Evolutionary conservation across 2,329 filamentous ascomycete genomes (phyloP).

Genomic region (Penicillium brevicompactum): DNA sequence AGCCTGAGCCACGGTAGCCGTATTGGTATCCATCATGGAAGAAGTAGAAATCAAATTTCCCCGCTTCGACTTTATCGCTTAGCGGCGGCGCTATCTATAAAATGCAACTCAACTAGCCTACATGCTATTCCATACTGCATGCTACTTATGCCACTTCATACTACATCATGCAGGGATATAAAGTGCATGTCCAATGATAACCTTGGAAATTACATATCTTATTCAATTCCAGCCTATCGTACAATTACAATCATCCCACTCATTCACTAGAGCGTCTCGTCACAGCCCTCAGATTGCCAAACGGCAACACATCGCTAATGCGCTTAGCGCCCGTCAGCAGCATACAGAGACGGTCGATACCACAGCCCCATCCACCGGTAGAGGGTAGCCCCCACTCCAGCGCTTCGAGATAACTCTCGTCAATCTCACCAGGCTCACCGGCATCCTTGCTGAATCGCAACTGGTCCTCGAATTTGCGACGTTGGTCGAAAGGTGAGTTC

Average conservation of each 20-base stretch:
- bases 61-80: constrained; percentile 13
- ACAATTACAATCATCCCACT: not conserved
- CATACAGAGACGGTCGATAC: constrained; percentile 90
- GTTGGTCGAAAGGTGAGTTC: constrained; percentile 85
- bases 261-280: constrained; percentile 29
- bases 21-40: constrained; percentile 21
- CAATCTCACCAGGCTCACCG: constrained; percentile 55
- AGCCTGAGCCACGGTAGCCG: constrained; percentile 36
- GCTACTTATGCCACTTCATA: not conserved
- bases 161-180: not conserved
- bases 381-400: constrained; percentile 90
- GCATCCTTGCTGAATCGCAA: constrained; percentile 50
- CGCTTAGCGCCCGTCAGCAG: constrained; percentile 75
- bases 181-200: constrained; percentile 1
- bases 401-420: constrained; percentile 82
- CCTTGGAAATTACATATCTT: not conserved
- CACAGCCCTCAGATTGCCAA: constrained; percentile 73
- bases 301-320: constrained; percentile 84
- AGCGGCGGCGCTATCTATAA: constrained; percentile 10
- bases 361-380: constrained; percentile 95
- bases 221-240: not conserved
- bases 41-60: constrained; percentile 7
- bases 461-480: constrained; percentile 74
- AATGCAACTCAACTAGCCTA: not conserved
- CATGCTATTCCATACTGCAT: not conserved